These are phyloP conservation scores for Epichloe gansuensis DNA, from an alignment of 2,329 filamentous ascomycete species.

Conservation along the genomic window DNA sequence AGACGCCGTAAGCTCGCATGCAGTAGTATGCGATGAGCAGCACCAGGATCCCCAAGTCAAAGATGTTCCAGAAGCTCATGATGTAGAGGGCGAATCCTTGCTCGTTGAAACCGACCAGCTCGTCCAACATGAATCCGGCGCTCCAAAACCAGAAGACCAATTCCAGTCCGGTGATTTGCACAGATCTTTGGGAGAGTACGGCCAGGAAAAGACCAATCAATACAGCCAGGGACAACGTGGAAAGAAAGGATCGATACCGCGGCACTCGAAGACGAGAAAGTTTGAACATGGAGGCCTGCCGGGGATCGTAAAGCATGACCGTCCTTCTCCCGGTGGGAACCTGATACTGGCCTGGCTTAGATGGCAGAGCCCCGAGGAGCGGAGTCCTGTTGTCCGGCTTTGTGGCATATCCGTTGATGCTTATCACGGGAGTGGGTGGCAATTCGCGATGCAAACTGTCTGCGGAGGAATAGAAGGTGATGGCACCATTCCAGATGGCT, in stretches of 20 bases:
- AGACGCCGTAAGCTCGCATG: conserved; percentile 76
- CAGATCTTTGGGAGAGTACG: conserved; percentile 63
- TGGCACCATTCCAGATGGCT: conserved; percentile 91
- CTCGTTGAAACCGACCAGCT: conserved; percentile 91
- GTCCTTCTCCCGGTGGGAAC: conserved; percentile 49
- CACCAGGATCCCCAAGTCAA: conserved; percentile 80
- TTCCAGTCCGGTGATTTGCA: conserved; percentile 72
- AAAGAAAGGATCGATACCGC: conserved; percentile 81
- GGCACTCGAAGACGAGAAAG: conserved; percentile 82
- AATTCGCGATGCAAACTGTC: conserved; percentile 65
- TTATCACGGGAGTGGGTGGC: conserved; percentile 12
- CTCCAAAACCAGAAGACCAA: conserved; percentile 97
- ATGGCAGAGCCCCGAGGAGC: conserved; percentile 28
- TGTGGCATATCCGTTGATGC: conserved; percentile 14
- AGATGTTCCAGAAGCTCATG: conserved; percentile 96
- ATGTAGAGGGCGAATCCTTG: conserved; percentile 94
- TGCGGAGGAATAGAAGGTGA: conserved; percentile 84
- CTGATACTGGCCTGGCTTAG: conserved; percentile 20
- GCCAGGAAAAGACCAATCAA: conserved; percentile 77
- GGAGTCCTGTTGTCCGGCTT: conserved; percentile 38
- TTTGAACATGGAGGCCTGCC: conserved; percentile 83
- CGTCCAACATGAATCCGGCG: conserved; percentile 91
- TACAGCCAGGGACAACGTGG: conserved; percentile 75
- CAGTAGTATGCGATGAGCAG: conserved; percentile 83
- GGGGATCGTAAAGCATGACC: conserved; percentile 79